phyloP scores from a whole-genome alignment of 129 eudicot genomes.

The Sambucus nigra region DNA sequence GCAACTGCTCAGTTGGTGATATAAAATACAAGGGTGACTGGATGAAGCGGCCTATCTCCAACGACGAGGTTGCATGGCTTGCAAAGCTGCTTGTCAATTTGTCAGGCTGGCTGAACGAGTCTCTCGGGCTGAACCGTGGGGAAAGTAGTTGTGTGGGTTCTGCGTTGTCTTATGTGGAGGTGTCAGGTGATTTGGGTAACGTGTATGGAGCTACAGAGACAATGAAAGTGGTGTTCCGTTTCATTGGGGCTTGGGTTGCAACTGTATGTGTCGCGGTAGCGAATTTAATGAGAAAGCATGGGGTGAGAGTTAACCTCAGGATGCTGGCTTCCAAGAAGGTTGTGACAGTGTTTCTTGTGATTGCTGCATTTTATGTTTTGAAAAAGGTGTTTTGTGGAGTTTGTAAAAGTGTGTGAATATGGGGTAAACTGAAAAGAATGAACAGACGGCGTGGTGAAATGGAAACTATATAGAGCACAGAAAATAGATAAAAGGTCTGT shows the following conservation, averaged over 20 bases:
- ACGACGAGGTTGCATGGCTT: constrained; percentile 90
- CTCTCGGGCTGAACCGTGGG: constrained; percentile 42
- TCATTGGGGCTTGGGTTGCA: constrained; percentile 28
- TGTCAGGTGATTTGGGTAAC: constrained; percentile 25
- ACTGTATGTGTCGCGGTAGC: constrained; percentile 19
- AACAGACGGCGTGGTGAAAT: not conserved
- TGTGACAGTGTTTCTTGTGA: constrained; percentile 31
- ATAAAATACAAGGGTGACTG: constrained; percentile 77
- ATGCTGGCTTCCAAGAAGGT: constrained; percentile 75
- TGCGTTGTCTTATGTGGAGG: constrained; percentile 49
- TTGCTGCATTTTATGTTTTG: constrained; percentile 29
- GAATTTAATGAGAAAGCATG: constrained; percentile 60
- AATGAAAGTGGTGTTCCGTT: constrained; percentile 32
- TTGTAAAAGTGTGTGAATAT: constrained; percentile 8
- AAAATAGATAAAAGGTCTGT: not conserved
- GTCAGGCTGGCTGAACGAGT: constrained; percentile 59
- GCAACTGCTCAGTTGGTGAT: constrained; percentile 26
- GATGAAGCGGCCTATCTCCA: constrained; percentile 80
- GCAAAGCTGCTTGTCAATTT: constrained; percentile 55
- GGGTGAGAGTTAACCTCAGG: constrained; percentile 72
- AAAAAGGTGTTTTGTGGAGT: constrained; percentile 38
- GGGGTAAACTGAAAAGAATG: not conserved
- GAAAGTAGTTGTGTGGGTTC: constrained; percentile 12
- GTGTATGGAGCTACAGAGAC: constrained; percentile 40
- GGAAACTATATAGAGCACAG: too few species aligned